Evolutionary conservation across 1,284 basidiomycete genomes (phyloP).

Genomic region (Lignosus rhinocerotis): DNA sequence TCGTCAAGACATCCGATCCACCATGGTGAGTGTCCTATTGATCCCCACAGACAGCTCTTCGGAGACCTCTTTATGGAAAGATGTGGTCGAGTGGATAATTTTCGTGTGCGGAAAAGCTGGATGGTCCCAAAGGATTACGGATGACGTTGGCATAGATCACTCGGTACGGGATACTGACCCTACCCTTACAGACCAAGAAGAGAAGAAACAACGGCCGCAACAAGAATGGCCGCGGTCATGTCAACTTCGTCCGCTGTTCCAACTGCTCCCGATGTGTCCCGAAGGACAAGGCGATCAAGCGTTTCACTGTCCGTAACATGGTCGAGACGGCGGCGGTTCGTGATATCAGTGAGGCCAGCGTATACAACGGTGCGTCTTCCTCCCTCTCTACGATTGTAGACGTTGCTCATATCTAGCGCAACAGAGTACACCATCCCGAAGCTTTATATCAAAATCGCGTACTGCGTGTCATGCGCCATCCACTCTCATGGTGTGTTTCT

Average conservation of each 20-base stretch:
- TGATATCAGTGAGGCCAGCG: slow-evolving; percentile 95
- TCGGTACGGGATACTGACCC: slow-evolving; percentile 11
- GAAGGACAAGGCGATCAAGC: slow-evolving; percentile 99
- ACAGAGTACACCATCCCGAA: slow-evolving; percentile 97
- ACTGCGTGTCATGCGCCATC: slow-evolving; percentile 99
- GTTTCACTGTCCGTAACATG: slow-evolving; percentile 99
- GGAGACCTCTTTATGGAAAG: slow-evolving; percentile 11
- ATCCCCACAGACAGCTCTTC: slow-evolving; percentile 6
- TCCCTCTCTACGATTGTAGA: neutral
- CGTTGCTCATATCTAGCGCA: neutral
- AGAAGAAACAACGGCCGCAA: slow-evolving; percentile 98
- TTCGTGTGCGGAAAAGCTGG: slow-evolving; percentile 27
- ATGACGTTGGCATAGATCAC: slow-evolving; percentile 21
- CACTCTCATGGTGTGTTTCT: slow-evolving; percentile 87
- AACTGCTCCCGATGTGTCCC: slow-evolving; percentile 96
- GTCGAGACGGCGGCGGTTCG: slow-evolving; percentile 98
- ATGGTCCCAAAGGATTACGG: slow-evolving; percentile 30
- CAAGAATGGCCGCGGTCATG: slow-evolving; percentile 98
- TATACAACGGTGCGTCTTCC: slow-evolving; percentile 79
- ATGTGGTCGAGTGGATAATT: slow-evolving; percentile 13
- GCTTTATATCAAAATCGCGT: slow-evolving; percentile 98
- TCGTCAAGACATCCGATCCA: slow-evolving; percentile 36
- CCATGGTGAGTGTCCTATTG: slow-evolving; percentile 37
- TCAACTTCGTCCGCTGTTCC: slow-evolving; percentile 92
- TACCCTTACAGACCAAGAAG: slow-evolving; percentile 85